These are phyloP conservation scores for Spergularia marina DNA, from an alignment of 148 eudicot genomes.

Conservation along the genomic window DNA sequence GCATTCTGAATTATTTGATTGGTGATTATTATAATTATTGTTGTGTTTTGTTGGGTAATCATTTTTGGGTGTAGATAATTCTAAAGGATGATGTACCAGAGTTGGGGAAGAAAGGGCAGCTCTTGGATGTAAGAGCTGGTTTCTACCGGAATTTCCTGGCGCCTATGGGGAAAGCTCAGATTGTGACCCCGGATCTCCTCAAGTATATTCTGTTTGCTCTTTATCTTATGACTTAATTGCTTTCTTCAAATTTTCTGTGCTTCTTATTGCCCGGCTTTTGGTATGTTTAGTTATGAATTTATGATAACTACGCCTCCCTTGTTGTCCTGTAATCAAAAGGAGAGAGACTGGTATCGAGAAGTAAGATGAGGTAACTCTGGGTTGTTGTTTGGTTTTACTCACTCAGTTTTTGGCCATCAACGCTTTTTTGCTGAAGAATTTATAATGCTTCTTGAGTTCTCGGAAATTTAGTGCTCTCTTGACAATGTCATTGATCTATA, in stretches of 20 bases:
- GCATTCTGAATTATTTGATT: background rate
- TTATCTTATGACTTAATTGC: background rate
- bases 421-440: background rate
- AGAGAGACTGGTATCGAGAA: background rate
- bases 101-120: conserved; percentile 79
- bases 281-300: background rate
- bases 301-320: background rate
- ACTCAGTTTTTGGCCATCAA: background rate
- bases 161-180: conserved; percentile 76
- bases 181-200: conserved; percentile 61
- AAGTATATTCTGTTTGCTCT: conserved; percentile 42
- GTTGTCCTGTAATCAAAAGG: background rate
- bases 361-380: background rate
- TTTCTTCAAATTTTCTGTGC: no score
- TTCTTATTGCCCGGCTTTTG: background rate
- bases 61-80: conserved; percentile 48
- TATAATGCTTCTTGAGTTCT: background rate
- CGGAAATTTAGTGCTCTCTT: background rate
- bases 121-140: conserved; percentile 84
- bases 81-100: conserved; percentile 77
- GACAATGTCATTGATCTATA: background rate
- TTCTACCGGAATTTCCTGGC: conserved; percentile 66
- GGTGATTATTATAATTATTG: background rate
- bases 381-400: background rate
- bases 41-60: background rate